phyloP scores from a whole-genome alignment of 2,329 filamentous ascomycete genomes.

The Parastagonospora nodorum region DNA sequence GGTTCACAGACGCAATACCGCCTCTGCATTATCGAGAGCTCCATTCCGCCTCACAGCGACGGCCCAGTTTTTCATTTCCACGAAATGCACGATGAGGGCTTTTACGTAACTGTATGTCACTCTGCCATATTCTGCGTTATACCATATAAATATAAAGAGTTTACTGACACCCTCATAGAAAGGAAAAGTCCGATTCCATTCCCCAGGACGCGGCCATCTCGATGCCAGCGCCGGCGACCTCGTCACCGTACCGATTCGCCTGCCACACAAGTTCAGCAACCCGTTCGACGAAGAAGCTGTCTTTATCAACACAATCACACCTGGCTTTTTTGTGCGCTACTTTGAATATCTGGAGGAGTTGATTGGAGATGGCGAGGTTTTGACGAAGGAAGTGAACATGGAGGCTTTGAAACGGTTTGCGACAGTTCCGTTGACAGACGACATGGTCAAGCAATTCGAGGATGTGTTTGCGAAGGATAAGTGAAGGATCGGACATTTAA shows the following conservation, averaged over 20 bases:
- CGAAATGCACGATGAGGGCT: slow-evolving; percentile 12
- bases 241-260: slow-evolving; percentile 7
- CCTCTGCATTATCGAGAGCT: slow-evolving; percentile 5
- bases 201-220: slow-evolving; percentile 2
- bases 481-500: too few relatives aligned
- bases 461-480: background rate
- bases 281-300: slow-evolving; percentile 11
- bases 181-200: slow-evolving; percentile 11
- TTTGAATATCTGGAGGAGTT: slow-evolving; percentile 7
- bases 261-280: slow-evolving; percentile 11
- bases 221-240: slow-evolving; percentile 10
- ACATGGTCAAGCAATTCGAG: slow-evolving; percentile 3
- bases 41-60: slow-evolving; percentile 5
- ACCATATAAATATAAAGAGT: too few relatives aligned
- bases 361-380: slow-evolving; percentile 9
- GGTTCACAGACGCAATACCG: slow-evolving; percentile 9
- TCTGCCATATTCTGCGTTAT: background rate
- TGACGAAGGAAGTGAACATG: slow-evolving; percentile 13
- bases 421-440: slow-evolving; percentile 9
- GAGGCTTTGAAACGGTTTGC: slow-evolving; percentile 16
- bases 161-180: slow-evolving; percentile 1
- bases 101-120: slow-evolving; percentile 5
- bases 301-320: slow-evolving; percentile 11
- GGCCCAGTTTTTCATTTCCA: slow-evolving; percentile 12
- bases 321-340: slow-evolving; percentile 5